phyloP scores from a whole-genome alignment of 148 eudicot species.

The Silene latifolia region DNA sequence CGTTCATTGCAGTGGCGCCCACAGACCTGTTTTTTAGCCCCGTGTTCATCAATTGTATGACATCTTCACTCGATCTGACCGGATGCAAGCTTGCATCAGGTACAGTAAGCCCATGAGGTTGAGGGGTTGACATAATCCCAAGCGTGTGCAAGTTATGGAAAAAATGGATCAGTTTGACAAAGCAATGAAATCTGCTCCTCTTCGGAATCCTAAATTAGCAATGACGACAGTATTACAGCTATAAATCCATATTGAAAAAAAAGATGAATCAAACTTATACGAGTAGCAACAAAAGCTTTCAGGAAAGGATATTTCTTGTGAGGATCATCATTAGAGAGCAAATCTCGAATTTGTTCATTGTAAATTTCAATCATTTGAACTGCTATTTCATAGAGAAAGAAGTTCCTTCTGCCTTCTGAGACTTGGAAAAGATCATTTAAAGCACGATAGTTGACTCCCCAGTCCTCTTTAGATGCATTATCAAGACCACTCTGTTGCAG shows the following conservation, averaged over 20 bases:
- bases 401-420: constrained; percentile 43
- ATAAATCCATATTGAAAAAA: not conserved
- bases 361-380: constrained; percentile 83
- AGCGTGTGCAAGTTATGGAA: constrained; percentile 56
- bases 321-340: constrained; percentile 44
- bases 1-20: constrained; percentile 62
- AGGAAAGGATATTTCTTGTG: constrained; percentile 71
- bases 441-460: constrained; percentile 78
- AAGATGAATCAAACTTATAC: not conserved
- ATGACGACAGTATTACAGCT: not conserved
- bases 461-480: constrained; percentile 46
- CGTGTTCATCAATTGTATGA: constrained; percentile 52
- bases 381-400: constrained; percentile 49
- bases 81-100: constrained; percentile 68
- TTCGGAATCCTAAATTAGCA: too few species aligned
- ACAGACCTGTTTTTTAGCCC: constrained; percentile 58
- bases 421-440: constrained; percentile 57
- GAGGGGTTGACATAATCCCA: constrained; percentile 49
- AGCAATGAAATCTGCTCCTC: not conserved
- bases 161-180: not conserved
- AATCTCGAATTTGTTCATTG: constrained; percentile 72
- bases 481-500: constrained; percentile 54
- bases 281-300: not conserved
- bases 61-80: constrained; percentile 54
- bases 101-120: constrained; percentile 60